phyloP scores from a whole-genome alignment of 306 rosid genomes.

The Cucurbita ficifolia region DNA sequence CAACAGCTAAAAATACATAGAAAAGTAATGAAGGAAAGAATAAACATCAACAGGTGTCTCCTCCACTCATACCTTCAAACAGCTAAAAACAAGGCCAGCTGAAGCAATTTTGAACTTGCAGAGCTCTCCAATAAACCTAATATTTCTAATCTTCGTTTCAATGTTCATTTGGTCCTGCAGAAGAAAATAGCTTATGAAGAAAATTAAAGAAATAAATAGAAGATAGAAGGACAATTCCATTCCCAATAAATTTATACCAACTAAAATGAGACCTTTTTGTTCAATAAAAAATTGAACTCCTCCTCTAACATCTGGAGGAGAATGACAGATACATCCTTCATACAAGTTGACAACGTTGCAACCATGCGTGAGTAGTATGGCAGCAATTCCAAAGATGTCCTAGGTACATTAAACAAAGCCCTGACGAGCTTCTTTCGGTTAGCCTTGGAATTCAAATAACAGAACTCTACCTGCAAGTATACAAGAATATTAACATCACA shows the following conservation, averaged over 20 bases:
- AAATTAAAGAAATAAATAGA: background rate
- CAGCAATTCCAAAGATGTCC: conserved; percentile 87
- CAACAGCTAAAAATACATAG: no score
- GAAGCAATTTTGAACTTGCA: conserved; percentile 92
- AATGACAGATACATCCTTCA: conserved; percentile 88
- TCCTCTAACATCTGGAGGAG: conserved; percentile 89
- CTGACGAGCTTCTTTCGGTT: conserved; percentile 85
- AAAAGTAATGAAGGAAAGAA: background rate
- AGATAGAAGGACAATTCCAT: background rate
- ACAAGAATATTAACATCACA: conserved; percentile 9
- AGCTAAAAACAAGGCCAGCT: conserved; percentile 77
- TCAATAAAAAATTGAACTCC: conserved; percentile 87
- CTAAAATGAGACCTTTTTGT: conserved; percentile 63
- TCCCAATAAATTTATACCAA: background rate
- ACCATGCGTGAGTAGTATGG: conserved; percentile 96
- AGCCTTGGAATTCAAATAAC: conserved; percentile 88
- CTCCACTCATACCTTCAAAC: conserved; percentile 68
- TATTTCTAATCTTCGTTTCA: conserved; percentile 91
- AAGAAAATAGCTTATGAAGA: background rate
- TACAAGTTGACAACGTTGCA: conserved; percentile 88
- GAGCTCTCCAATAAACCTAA: conserved; percentile 95
- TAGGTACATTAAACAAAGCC: conserved; percentile 90
- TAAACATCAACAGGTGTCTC: background rate
- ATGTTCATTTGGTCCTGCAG: conserved; percentile 98
- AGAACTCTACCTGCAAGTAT: conserved; percentile 74